A percentile compares a stretch with the other conserved stretches of the same genome.
Conservation (phyloP, 495 filamentous ascomycete species). For the Cairneyella variabilis region DNA sequence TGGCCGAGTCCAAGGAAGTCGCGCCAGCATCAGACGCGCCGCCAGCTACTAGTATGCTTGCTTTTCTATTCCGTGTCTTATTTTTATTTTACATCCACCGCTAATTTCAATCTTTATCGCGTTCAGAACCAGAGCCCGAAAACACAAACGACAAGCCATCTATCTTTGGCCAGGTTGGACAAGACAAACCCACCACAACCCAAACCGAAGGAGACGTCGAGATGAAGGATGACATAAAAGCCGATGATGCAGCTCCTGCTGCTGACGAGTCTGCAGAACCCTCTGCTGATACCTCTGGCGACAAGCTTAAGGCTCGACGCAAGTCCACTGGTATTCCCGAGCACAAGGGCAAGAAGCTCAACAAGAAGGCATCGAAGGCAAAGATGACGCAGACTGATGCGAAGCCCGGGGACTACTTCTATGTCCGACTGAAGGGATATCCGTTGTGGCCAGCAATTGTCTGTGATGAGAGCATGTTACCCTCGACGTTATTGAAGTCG, state of each 20-base stretch:
- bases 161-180: constrained; percentile 6
- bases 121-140: constrained; percentile 10
- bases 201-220: constrained; percentile 1
- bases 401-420: constrained; percentile 80
- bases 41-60: constrained; percentile 7
- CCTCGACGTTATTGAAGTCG: constrained; percentile 59
- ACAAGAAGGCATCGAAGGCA: constrained; percentile 74
- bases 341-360: constrained; percentile 74
- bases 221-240: constrained; percentile 18
- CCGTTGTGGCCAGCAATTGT: constrained; percentile 89
- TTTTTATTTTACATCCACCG: background rate
- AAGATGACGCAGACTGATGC: constrained; percentile 70
- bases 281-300: constrained; percentile 26
- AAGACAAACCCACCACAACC: constrained; percentile 10
- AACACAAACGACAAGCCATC: constrained; percentile 18
- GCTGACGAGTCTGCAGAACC: constrained; percentile 25
- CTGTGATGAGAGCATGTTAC: constrained; percentile 88
- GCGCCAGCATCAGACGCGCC: constrained; percentile 17
- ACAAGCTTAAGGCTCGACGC: constrained; percentile 47
- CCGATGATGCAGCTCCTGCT: constrained; percentile 21
- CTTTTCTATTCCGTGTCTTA: background rate
- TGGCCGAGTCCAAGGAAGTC: constrained; percentile 10
- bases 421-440: constrained; percentile 83
- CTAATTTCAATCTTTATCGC: constrained; percentile 15
- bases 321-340: constrained; percentile 64